Evolutionary conservation across 129 eudicot genomes (phyloP).

Genomic region (Heracleum sosnowskyi): DNA sequence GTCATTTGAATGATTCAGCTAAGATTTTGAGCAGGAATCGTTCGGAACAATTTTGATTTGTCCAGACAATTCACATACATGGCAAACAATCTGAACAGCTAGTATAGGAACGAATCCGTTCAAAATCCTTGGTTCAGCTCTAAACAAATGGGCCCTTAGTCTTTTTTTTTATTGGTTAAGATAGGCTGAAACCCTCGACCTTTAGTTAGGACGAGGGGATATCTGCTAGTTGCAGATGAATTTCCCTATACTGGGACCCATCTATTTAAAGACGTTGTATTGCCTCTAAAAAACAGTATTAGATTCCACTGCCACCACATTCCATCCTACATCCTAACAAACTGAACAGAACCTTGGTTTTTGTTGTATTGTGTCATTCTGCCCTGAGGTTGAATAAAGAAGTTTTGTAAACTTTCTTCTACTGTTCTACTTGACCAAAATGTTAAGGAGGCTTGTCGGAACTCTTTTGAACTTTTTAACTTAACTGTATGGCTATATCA

Average conservation of each 20-base stretch:
- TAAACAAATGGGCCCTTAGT: too few relatives aligned
- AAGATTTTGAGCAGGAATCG: too few relatives aligned
- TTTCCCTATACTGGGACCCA: neutral
- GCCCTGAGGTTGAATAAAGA: neutral
- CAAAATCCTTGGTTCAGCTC: too few relatives aligned
- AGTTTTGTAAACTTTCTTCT: neutral
- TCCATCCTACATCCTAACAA: neutral
- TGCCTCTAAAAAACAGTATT: neutral
- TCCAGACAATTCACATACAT: too few relatives aligned
- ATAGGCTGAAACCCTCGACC: neutral
- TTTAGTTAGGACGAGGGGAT: neutral
- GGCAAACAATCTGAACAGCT: too few relatives aligned
- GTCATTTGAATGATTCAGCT: too few relatives aligned
- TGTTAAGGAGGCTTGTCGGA: neutral
- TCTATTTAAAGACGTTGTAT: neutral
- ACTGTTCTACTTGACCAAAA: neutral
- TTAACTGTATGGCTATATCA: neutral
- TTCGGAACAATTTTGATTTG: too few relatives aligned
- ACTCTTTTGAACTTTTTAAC: neutral
- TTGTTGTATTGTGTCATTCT: neutral
- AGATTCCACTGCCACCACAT: neutral
- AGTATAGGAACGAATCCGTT: too few relatives aligned
- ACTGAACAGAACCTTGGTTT: neutral
- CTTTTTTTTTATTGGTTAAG: neutral
- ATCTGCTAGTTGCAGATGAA: neutral